These are phyloP conservation scores for Arabis alpina DNA, from an alignment of 345 rosid species.

Conservation along the genomic window DNA sequence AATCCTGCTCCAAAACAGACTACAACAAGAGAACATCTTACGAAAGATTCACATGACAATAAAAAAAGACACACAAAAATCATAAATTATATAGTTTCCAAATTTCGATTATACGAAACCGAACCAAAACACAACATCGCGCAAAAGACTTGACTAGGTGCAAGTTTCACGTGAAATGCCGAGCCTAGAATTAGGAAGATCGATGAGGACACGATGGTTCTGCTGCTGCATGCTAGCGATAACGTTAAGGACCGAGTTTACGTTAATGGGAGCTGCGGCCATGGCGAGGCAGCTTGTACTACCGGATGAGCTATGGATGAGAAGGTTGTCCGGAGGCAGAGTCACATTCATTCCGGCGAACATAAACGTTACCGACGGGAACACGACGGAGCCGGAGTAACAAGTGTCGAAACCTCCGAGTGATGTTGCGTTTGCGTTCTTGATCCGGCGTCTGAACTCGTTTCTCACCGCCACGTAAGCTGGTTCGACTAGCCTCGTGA, in stretches of 20 bases:
- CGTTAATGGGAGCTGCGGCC: constrained; percentile 84
- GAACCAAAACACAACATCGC: neutral
- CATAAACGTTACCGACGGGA: constrained; percentile 80
- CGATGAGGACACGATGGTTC: constrained; percentile 83
- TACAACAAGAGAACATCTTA: neutral
- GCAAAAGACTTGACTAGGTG: constrained; percentile 43
- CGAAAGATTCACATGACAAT: neutral
- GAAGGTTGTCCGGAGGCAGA: constrained; percentile 70
- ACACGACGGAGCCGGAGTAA: constrained; percentile 65
- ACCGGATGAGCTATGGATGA: constrained; percentile 86
- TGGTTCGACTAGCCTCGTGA: constrained; percentile 71
- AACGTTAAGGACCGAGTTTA: constrained; percentile 86
- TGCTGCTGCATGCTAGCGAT: constrained; percentile 98
- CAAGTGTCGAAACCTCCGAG: constrained; percentile 98
- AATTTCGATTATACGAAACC: constrained; percentile 3
- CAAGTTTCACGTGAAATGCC: constrained; percentile 88
- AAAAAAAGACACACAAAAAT: constrained; percentile 1
- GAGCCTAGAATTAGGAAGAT: constrained; percentile 78
- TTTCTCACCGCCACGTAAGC: constrained; percentile 77
- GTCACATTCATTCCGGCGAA: constrained; percentile 92
- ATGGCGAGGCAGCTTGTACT: constrained; percentile 81
- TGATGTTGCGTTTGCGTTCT: constrained; percentile 58
- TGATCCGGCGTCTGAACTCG: constrained; percentile 65
- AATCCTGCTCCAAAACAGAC: too few relatives aligned
- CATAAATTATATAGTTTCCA: constrained; percentile 12